Evolutionary conservation across 2,329 filamentous ascomycete species (phyloP).

Genomic region (Nemania serpens): DNA sequence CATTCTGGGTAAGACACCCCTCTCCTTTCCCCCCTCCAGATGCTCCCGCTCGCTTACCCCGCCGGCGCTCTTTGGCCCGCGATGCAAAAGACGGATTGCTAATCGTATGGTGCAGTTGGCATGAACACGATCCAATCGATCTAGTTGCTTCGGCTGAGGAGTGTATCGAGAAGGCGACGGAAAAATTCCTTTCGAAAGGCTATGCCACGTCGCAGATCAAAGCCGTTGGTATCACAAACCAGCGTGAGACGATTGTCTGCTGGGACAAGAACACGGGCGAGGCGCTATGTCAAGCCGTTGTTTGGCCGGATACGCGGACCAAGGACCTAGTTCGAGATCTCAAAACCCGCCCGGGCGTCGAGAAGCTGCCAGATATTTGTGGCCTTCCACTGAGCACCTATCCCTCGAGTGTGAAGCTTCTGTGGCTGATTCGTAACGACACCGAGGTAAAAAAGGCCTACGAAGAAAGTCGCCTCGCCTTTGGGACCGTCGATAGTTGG

Average conservation of each 20-base stretch:
- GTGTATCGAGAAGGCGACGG: slow-evolving; percentile 78
- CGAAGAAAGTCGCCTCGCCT: slow-evolving; percentile 74
- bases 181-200: slow-evolving; percentile 72
- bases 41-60: background rate
- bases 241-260: slow-evolving; percentile 84
- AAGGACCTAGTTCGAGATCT: slow-evolving; percentile 74
- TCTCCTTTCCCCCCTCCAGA: background rate
- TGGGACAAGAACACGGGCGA: slow-evolving; percentile 84
- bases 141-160: slow-evolving; percentile 75
- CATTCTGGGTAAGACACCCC: slow-evolving; percentile 71
- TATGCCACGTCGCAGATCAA: slow-evolving; percentile 71
- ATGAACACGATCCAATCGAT: slow-evolving; percentile 83
- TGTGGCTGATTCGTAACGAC: slow-evolving; percentile 79
- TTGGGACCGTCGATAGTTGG: slow-evolving; percentile 90
- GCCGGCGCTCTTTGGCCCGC: background rate
- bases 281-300: slow-evolving; percentile 81
- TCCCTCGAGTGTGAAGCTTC: slow-evolving; percentile 81
- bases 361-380: slow-evolving; percentile 71
- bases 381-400: slow-evolving; percentile 88
- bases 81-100: slow-evolving; percentile 18
- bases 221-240: slow-evolving; percentile 84
- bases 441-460: slow-evolving; percentile 74
- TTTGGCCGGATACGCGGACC: slow-evolving; percentile 88
- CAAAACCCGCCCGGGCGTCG: slow-evolving; percentile 68
- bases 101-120: slow-evolving; percentile 64